Evolutionary conservation across 805 yeast genomes (phyloP), one percentile per base, ranked within the genome.

Genomic region (Yamadazyma ubonensis): DNA sequence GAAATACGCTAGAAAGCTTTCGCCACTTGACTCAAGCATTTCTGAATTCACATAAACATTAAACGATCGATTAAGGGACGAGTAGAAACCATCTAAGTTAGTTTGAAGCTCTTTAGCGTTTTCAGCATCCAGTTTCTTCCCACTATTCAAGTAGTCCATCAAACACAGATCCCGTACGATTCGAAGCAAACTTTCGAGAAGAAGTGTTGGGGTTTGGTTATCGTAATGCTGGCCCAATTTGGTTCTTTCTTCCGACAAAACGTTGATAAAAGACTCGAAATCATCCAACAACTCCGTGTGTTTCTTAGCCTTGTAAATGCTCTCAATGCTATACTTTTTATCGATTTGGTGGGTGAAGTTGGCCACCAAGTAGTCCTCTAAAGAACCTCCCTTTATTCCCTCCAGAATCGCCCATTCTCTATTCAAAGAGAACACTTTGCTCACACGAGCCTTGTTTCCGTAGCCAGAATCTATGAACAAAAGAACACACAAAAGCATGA

Each of bases 1-100:
- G 44, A 73, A 76, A 49, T 56, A 63, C 9, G 60, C 65, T 5
- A 75, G 27, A 42, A 75, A 63, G n/a, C 54, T 44, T 5, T 47
- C 51, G 2, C 42, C 41, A 6, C 38, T 28, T 6, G 22, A 27
- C 4, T 21, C 20, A 9, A 30, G 28, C 19, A 28, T 33, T 29
- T 38, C 39, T 7, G 20, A 6, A 7, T 32, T 31, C 3, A n/a
- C 20, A 33, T 45, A 58, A 3, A 32, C 38, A 5, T 37, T 21
- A 32, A 50, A 53, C 5, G 54, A 44, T 26, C 37, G n/a, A 7
- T 30, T 15, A 8, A 64, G 38, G 1, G 67, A 55, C 11, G 23
- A 36, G 26, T 52, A 41, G 43, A 64, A 64, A 8, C 50, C 32
- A 4, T 42, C 26, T 14, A 62, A 33, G 25, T 56, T 27, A 1